A percentile compares a stretch with the other conserved stretches of the same genome.
These are phyloP conservation scores for Solanum aculeatissimum DNA, from an alignment of 305 asterid species.

Conservation along the genomic window DNA sequence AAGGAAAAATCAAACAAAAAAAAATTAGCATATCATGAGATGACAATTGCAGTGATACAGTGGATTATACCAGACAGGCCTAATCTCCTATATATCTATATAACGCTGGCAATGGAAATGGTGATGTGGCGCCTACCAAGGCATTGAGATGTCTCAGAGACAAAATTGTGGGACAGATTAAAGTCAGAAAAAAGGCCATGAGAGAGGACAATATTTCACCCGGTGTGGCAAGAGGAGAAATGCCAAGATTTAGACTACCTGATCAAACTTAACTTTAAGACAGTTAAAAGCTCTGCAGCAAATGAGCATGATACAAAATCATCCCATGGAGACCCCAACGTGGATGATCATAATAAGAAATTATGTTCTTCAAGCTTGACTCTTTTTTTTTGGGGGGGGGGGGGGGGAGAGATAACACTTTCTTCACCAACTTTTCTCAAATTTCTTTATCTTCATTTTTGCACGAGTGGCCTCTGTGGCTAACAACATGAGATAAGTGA, in stretches of 20 bases:
- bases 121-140: not conserved
- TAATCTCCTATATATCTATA: not conserved
- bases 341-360: not conserved
- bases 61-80: not conserved
- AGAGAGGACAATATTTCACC: not conserved
- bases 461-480: too few relatives aligned
- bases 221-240: not conserved
- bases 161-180: not conserved
- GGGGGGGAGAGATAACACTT: too few relatives aligned
- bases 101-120: not conserved
- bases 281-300: not conserved
- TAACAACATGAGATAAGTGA: too few relatives aligned
- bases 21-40: not conserved
- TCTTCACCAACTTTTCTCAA: too few relatives aligned
- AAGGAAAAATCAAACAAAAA: not conserved
- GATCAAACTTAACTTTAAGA: not conserved
- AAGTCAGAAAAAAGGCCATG: not conserved
- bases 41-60: not conserved
- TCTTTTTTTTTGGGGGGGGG: too few relatives aligned
- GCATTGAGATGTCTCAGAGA: not conserved
- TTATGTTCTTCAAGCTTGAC: not conserved
- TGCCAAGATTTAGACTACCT: not conserved
- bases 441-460: too few relatives aligned
- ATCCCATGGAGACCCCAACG: not conserved
- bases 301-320: not conserved